phyloP scores from a whole-genome alignment of 345 rosid species.

The Brassica carinata region DNA sequence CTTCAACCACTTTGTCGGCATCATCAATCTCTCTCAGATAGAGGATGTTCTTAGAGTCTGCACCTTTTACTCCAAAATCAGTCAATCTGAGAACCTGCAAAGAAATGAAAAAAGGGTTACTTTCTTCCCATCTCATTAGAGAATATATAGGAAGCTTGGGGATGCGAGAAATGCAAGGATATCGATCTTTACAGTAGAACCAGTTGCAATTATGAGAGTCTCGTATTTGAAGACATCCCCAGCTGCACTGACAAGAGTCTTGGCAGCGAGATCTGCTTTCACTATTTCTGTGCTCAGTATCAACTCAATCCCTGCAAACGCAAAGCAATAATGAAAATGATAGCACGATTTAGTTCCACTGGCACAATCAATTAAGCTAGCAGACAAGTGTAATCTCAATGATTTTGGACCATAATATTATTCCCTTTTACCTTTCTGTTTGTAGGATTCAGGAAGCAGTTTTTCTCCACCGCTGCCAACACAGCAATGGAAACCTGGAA shows the following conservation, averaged over 20 bases:
- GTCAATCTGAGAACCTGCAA: conserved; percentile 75
- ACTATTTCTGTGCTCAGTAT: conserved; percentile 88
- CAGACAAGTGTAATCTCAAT: not conserved
- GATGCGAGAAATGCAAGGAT: not conserved
- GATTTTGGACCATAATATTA: no score
- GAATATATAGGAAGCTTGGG: not conserved
- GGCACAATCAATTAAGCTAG: not conserved
- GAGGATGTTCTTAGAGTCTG: conserved; percentile 81
- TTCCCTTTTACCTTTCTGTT: conserved; percentile 59
- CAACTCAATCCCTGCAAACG: conserved; percentile 81
- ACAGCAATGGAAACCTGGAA: conserved; percentile 94
- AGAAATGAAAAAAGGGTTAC: not conserved
- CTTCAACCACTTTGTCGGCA: conserved; percentile 80
- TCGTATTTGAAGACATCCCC: conserved; percentile 75
- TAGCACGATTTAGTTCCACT: not conserved
- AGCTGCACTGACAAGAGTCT: conserved; percentile 68
- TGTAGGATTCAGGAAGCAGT: conserved; percentile 88
- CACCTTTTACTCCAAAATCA: conserved; percentile 94
- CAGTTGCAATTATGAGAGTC: conserved; percentile 79
- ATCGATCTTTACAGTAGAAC: conserved; percentile 66
- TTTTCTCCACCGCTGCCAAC: conserved; percentile 99
- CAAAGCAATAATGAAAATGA: not conserved
- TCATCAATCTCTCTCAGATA: conserved; percentile 93
- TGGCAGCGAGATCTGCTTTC: conserved; percentile 79
- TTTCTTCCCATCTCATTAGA: conserved; percentile 2